phyloP scores from a whole-genome alignment of 352 stramenopile species.

The Discostella stelligera region DNA sequence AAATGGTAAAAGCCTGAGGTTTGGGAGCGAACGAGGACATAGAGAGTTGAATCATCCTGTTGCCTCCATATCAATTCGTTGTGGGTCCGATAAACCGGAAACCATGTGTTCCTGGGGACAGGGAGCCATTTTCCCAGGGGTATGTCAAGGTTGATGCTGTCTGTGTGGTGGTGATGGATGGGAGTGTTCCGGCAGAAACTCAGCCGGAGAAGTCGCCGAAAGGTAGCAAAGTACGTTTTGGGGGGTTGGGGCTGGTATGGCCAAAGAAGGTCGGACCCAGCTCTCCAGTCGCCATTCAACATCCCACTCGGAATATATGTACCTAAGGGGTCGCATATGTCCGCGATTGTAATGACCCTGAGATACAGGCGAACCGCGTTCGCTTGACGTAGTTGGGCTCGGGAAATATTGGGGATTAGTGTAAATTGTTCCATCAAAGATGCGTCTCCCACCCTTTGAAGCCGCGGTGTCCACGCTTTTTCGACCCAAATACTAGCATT shows the following conservation, averaged over 20 bases:
- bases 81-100: not conserved
- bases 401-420: not conserved
- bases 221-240: not conserved
- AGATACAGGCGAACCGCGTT: conserved; percentile 6
- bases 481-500: no score
- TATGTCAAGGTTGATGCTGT: not conserved
- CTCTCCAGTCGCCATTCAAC: conserved; percentile 8
- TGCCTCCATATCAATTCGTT: no score
- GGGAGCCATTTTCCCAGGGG: not conserved
- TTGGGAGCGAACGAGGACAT: no score
- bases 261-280: not conserved
- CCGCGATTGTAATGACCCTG: conserved; percentile 2
- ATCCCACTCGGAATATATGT: not conserved
- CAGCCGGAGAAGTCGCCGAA: not conserved
- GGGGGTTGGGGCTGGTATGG: not conserved
- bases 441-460: conserved; percentile 2
- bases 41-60: no score
- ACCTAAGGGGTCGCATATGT: not conserved
- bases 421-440: no score
- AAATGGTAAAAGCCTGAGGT: no score
- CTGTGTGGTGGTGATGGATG: not conserved
- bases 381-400: not conserved
- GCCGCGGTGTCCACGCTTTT: no score
- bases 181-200: not conserved
- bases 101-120: not conserved